These are phyloP conservation scores for Pseudogymnoascus sp. DNA, from an alignment of 2,329 filamentous ascomycete species.

Conservation along the genomic window DNA sequence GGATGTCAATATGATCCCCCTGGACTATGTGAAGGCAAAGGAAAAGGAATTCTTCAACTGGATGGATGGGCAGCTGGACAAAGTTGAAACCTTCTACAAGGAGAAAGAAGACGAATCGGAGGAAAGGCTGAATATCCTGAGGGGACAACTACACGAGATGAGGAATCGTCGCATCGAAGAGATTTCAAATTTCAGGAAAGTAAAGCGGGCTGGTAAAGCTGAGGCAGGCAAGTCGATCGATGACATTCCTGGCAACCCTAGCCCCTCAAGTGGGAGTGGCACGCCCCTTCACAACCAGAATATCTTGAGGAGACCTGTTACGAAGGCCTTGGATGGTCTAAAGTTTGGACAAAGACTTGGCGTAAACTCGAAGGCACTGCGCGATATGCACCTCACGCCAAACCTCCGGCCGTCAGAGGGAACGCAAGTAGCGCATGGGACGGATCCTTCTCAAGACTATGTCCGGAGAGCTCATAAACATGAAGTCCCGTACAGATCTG, in stretches of 20 bases:
- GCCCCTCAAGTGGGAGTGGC: not conserved
- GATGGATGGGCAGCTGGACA: constrained; percentile 76
- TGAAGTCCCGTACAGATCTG: constrained; percentile 73
- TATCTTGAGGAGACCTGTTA: constrained; percentile 15
- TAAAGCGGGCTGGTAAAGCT: constrained; percentile 14
- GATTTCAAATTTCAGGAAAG: constrained; percentile 32
- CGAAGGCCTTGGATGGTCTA: constrained; percentile 23
- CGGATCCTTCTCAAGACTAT: constrained; percentile 40
- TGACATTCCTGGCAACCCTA: not conserved
- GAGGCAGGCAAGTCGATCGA: not conserved
- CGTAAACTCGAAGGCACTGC: constrained; percentile 53
- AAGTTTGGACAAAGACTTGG: constrained; percentile 34
- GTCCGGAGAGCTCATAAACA: constrained; percentile 41
- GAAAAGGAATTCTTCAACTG: constrained; percentile 85
- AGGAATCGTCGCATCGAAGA: constrained; percentile 74
- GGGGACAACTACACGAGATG: constrained; percentile 89
- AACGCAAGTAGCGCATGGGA: constrained; percentile 18
- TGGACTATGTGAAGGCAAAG: constrained; percentile 60
- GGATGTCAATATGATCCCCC: constrained; percentile 47
- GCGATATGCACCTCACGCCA: constrained; percentile 38
- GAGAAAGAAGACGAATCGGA: constrained; percentile 81
- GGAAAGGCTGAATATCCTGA: constrained; percentile 60
- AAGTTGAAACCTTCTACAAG: constrained; percentile 86
- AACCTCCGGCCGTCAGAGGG: constrained; percentile 36
- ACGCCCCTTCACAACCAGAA: constrained; percentile 17